Base-by-base conservation (phyloP, 768 basidiomycete species). In the Naematelia encephala region DNA sequence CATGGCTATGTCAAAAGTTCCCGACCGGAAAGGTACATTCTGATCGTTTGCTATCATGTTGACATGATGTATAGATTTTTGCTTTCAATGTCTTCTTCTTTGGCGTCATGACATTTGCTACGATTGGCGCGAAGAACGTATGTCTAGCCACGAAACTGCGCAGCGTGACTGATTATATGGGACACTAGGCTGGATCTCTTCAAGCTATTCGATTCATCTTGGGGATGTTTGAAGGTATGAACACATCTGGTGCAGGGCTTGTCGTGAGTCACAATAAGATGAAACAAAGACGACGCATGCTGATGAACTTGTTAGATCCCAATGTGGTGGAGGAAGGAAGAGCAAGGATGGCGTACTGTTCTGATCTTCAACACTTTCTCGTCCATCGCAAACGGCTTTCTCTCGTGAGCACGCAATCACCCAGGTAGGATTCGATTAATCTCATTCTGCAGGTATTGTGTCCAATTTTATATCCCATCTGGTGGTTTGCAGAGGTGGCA, bases 311-410 rank as follows among this genome's bases (percentile, higher is more conserved):
- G n/a, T n/a, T 19, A 19, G 44, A n/a, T 46, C 5, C 57, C 67
- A 2, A 54, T 53, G 51, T 73, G 64, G 63, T 73, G 63, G 62
- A 66, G 25, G 4, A 63, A 61, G 12, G n/a, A 56, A 25, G 72
- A 73, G 50, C 69, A 68, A 39, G 50, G 54, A 12, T 61, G 59
- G 58, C 28, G 72, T 22, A 67, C 61, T 8, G 67, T 67, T 12
- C 54, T 73, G 51, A 65, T 68, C 14, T 68, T 66, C 67, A 62
- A 57, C 28, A 73, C 71, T 16, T 59, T 70, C 13, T 68, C 66
- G 2, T 68, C 66, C n/a, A 34, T 64, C 28, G 58, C 61, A 27
- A 71, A 68, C 54, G 69, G 69, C 19, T 14, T 71, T n/a, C 47
- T 71, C 47, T 51, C 64, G 10, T 63, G 53, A 34, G 67, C 57